Base-by-base conservation (phyloP, 2,329 filamentous ascomycete genomes). In the Dothistroma pini region DNA sequence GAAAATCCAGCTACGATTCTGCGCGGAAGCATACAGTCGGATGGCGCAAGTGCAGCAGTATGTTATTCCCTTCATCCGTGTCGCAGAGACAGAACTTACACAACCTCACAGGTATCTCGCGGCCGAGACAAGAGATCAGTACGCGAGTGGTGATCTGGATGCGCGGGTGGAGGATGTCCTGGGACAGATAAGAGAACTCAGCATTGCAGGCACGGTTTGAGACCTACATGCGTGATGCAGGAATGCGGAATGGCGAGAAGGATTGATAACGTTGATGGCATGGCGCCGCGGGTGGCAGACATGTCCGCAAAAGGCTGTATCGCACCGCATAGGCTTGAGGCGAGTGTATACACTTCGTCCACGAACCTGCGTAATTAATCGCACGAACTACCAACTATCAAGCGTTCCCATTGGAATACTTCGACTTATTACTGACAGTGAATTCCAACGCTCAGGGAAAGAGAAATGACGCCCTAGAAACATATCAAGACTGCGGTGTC, bases 31-130 rank as follows among this genome's bases (percentile, higher is more conserved):
- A 1, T 99, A 99, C 78, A 93, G 88, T 64, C 84, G 95, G 53
- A 99, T 99, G 95, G 95, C 96, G 29, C 96, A 99, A 80, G 96
- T 99, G 60, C 95, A 99, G 80, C 95, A 99, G 79, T 97, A 97
- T 75, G 66, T 67, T 22, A 41, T 22, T 55, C 16, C 16, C 54
- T 22, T 35, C 35, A 22, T 32, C 10, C 22, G n/a, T 21, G 41
- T 41, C 44, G n/a, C 41, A 57, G 44, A 51, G 25, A 19, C 57
- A 59, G 25, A 55, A 21, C 29, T 56, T 41, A 59, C 57, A 44
- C 31, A 35, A 22, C 11, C 12, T 29, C n/a, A 41, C 48, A 69
- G 67, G 54, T 71, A 73, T 59, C 83, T 99, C 34, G 95, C 97
- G 74, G 89, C 93, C 32, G 92, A 96, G 73, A 97, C 93, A 56